Base-by-base conservation (phyloP, 768 basidiomycete species). In the Mrakia hoshinonis region DNA sequence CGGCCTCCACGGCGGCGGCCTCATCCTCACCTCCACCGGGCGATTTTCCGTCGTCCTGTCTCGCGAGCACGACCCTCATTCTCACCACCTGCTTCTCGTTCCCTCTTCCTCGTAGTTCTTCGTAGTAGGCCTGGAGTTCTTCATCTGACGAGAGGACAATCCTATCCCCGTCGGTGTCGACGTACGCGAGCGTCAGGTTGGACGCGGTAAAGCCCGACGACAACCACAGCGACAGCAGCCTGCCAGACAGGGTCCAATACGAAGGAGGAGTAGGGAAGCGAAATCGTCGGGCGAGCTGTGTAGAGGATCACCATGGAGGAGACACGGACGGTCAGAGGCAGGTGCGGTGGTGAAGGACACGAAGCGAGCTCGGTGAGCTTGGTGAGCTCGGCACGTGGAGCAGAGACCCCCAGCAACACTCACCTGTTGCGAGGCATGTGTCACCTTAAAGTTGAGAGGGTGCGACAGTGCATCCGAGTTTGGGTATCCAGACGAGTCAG, bases 231-330 rank as follows among this genome's bases (percentile, higher is more conserved):
- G 65, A 49, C 24, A 67, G 24, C 10, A 72, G 38, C 55, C 67
- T 72, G 54, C 46, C 15, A 7, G 47, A 1, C 24, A 72, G 65
- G 36, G 65, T 34, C 5, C 39, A 24, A 48, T 36, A 72, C 2
- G 70, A 20, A 4, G 70, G 70, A 11, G 70, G 65, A 24, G 65
- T 26, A 20, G 70, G 38, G 60, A 72, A 72, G 0, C 70, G 64
- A 1, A 72, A 48, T 20, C 70, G 51, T 39, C 70, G 70, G 26
- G 43, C 15, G 43, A 43, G 43, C 43, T 43, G 7, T 6, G 43
- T 15, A 43, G 43, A 15, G 18, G 63, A 47, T 12, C n/a, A 49
- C 18, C 13, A 26, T 18, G n/a, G 29, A 22, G 12, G 48, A 49
- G 24, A 26, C 5, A 31, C n/a, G n/a, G n/a, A n/a, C n/a, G n/a